Evolutionary conservation across 768 basidiomycete genomes (phyloP), one percentile per base, ranked within the genome.

Genomic region (Sarcodon aspratus): DNA sequence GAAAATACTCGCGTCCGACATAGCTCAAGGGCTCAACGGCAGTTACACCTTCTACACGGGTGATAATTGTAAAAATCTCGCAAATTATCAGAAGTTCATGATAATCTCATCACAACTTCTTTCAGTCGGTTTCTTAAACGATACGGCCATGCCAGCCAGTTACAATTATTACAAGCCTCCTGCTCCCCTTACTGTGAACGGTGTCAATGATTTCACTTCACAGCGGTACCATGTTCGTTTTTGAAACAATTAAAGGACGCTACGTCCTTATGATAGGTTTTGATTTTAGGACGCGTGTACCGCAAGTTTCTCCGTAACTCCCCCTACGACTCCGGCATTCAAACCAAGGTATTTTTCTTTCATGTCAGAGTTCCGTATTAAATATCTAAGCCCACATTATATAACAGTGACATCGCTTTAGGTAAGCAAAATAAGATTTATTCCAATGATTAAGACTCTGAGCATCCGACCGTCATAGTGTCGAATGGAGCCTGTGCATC

Each of bases 1-100:
- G 53, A 80, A 77, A 60, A 78, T 82, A 36, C 63, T 81, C 9
- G 68, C 68, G 10, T 66, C 70, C 3, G 72, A 74, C 54, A 79
- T 82, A 38, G 66, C 62, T 3, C 62, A 70, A 33, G 68, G 71
- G 0, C 53, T 73, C 7, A 62, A 69, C 40, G 61, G 52, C 32
- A 21, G 50, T 1, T 52, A 67, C 13, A 57, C 64, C 1, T 75
- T 69, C 63, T 80, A 80, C 54, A 61, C 71, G 3, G 64, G 71
- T 3, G 71, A 72, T 50, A 78, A 79, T 53, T 79, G 79, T 78
- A 51, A 46, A 71, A 55, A 4, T 33, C 21, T 17, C 21, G 21
- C 21, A 27, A 27, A 5, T 27, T 5, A 5, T 27, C 21, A 12
- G 12, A 7, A 35, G 13, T 9, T n/a, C 21, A 21, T 36, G 3